These are phyloP conservation scores for Scutellaria minor DNA, from an alignment of 257 asterid species.

Conservation along the genomic window DNA sequence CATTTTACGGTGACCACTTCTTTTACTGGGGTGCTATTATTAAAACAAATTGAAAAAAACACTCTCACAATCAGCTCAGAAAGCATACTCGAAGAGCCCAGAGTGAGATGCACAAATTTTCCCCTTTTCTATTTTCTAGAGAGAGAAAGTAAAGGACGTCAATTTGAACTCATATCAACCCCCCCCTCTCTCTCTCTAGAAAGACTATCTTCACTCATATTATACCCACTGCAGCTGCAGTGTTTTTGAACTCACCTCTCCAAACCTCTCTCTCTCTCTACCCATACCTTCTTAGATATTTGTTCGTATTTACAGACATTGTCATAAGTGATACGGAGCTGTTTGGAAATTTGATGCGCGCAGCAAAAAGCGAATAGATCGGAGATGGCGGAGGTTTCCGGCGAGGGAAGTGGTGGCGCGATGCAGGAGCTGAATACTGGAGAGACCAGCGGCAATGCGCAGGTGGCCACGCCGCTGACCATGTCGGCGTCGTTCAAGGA, in stretches of 20 bases:
- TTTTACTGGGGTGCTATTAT: background rate
- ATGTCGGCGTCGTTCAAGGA: conserved; percentile 87
- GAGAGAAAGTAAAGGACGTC: conserved; percentile 40
- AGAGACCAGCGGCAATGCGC: conserved; percentile 64
- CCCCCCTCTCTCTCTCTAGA: conserved; percentile 32
- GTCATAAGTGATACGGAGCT: conserved; percentile 21
- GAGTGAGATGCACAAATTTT: conserved; percentile 10
- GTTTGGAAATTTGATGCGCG: conserved; percentile 50
- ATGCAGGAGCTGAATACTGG: conserved; percentile 57
- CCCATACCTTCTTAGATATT: conserved; percentile 21
- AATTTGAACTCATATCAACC: conserved; percentile 46
- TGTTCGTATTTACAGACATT: conserved; percentile 32
- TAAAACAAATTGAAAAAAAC: background rate
- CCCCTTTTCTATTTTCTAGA: conserved; percentile 22
- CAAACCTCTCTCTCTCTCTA: conserved; percentile 32
- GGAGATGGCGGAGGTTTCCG: conserved; percentile 88
- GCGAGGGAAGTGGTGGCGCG: conserved; percentile 61
- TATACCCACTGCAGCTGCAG: conserved; percentile 43
- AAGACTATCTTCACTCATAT: conserved; percentile 49
- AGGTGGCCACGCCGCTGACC: conserved; percentile 55
- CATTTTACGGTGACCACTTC: conserved; percentile 14
- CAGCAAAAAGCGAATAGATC: conserved; percentile 54
- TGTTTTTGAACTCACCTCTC: conserved; percentile 40
- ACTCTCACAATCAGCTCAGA: conserved; percentile 27
- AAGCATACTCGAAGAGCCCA: conserved; percentile 21